phyloP scores from a whole-genome alignment of 1,139 yeast species.

The Lodderomyces orthopsilosis region DNA sequence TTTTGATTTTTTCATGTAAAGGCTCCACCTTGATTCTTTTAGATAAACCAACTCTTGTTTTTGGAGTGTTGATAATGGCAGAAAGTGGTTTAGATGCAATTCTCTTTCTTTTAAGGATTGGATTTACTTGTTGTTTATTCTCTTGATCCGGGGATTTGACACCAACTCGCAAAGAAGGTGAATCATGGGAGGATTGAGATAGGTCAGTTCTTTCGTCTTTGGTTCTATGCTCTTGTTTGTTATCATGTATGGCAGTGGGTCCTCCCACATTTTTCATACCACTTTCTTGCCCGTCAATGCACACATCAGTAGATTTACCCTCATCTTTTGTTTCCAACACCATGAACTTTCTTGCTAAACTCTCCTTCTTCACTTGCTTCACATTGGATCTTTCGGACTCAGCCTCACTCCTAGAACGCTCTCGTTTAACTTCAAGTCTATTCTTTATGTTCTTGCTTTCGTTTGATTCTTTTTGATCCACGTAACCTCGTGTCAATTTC shows the following conservation, averaged over 20 bases:
- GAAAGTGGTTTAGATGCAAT: constrained; percentile 15
- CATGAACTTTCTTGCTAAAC: background rate
- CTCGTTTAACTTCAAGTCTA: background rate
- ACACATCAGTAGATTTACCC: background rate
- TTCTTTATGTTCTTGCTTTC: background rate
- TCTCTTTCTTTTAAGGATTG: constrained; percentile 5
- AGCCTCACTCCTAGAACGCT: too few relatives aligned
- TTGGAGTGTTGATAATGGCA: constrained; percentile 14
- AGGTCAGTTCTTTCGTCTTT: too few relatives aligned
- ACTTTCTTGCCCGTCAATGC: too few relatives aligned
- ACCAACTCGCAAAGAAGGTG: background rate
- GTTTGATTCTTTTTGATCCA: background rate
- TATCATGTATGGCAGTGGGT: too few relatives aligned
- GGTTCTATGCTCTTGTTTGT: too few relatives aligned
- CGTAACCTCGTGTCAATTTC: background rate
- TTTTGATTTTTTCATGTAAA: constrained; percentile 24
- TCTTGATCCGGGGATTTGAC: background rate
- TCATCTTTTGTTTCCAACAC: background rate
- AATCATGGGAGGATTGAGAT: background rate
- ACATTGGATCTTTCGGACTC: too few relatives aligned
- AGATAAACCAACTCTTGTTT: constrained; percentile 32
- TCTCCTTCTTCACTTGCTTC: background rate
- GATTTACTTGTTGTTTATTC: background rate
- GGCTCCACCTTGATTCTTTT: constrained; percentile 29
- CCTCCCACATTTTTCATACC: too few relatives aligned